These are phyloP conservation scores for Mediolabrus comicus DNA, from an alignment of 108 stramenopile genomes.

Conservation along the genomic window DNA sequence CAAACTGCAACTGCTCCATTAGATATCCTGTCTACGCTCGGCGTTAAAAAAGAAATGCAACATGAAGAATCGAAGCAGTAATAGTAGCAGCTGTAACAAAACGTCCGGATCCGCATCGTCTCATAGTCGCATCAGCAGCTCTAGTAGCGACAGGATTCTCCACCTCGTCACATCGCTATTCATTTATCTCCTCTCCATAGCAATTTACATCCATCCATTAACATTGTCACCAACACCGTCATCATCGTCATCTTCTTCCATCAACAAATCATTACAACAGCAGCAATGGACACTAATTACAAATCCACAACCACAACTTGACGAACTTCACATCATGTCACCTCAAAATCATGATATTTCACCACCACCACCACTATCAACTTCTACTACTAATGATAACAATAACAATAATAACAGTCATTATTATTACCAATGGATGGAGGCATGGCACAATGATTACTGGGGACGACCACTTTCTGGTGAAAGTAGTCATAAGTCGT, in stretches of 20 bases:
- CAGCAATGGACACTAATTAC: conserved; percentile 19
- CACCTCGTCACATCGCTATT: no score
- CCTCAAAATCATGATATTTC: conserved; percentile 54
- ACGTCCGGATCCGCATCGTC: no score
- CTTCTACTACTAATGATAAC: not conserved
- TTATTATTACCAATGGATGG: conserved; percentile 12
- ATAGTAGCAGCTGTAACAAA: no score
- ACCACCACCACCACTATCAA: conserved; percentile 1
- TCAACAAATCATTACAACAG: conserved; percentile 5
- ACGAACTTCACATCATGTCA: conserved; percentile 71
- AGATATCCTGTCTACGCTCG: no score
- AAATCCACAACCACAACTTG: conserved; percentile 47
- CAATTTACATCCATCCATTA: conserved; percentile 36
- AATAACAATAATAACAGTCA: not conserved
- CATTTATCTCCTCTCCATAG: conserved; percentile 35
- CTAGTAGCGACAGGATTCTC: not conserved
- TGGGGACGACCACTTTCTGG: conserved; percentile 59
- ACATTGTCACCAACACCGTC: conserved; percentile 25
- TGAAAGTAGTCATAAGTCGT: conserved; percentile 58
- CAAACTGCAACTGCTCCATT: no score
- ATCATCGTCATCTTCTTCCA: not conserved
- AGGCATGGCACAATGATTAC: conserved; percentile 54
- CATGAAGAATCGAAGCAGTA: not conserved
- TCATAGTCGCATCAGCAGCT: not conserved
- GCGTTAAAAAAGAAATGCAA: not conserved